Conservation (phyloP, 768 basidiomycete species). For the Strobilomyces echinocephalus region DNA sequence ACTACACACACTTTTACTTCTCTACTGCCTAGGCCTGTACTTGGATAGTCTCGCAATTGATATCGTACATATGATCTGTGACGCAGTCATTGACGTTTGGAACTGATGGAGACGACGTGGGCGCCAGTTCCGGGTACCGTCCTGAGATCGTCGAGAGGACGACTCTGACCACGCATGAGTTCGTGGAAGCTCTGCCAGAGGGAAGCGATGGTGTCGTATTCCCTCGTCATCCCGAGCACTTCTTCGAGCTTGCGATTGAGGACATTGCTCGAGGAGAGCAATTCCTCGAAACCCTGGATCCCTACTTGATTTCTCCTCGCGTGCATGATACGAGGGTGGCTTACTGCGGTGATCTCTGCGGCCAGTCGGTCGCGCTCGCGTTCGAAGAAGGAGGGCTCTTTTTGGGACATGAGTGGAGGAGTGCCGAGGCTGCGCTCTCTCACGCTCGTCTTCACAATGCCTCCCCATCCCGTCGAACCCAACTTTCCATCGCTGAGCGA, state of each 20-base stretch:
- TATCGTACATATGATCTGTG: conserved; percentile 15
- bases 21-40: conserved; percentile 35
- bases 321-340: conserved; percentile 10
- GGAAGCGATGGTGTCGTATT: conserved; percentile 83
- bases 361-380: conserved; percentile 72
- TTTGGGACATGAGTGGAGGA: conserved; percentile 25
- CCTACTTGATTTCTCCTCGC: neutral
- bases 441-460: neutral
- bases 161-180: conserved; percentile 57
- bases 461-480: conserved; percentile 11
- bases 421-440: neutral
- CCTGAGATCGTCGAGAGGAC: conserved; percentile 32
- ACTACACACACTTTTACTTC: conserved; percentile 24
- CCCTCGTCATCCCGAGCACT: conserved; percentile 85
- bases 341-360: conserved; percentile 68
- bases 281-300: conserved; percentile 77
- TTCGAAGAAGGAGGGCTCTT: conserved; percentile 64
- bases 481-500: conserved; percentile 13
- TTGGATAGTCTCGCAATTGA: conserved; percentile 34
- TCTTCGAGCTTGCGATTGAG: conserved; percentile 91
- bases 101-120: conserved; percentile 44
- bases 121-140: conserved; percentile 65
- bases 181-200: conserved; percentile 81
- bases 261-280: conserved; percentile 78
- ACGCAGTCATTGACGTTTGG: conserved; percentile 10